These are phyloP conservation scores for Chlamydomonas sphaeroides DNA, from an alignment of 139 green algal genomes.

Conservation along the genomic window DNA sequence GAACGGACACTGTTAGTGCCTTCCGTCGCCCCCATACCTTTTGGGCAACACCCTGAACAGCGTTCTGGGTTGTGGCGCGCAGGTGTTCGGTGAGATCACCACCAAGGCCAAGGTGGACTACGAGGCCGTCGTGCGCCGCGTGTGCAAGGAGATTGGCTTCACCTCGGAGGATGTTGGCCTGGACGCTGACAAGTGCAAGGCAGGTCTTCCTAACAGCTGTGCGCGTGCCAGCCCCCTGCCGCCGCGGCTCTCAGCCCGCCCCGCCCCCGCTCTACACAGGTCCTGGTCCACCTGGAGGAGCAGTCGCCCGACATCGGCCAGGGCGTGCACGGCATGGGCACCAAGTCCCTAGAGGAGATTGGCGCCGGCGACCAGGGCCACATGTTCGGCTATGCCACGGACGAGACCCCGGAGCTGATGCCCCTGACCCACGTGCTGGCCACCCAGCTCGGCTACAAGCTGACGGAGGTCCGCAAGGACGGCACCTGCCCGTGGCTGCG, in stretches of 20 bases:
- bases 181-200: conserved; percentile 96
- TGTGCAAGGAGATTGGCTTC: conserved; percentile 94
- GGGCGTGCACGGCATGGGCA: conserved; percentile 98
- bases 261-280: too few species aligned
- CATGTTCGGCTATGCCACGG: conserved; percentile 99
- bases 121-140: conserved; percentile 86
- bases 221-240: too few species aligned
- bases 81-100: conserved; percentile 99
- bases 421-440: conserved; percentile 98
- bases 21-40: too few species aligned
- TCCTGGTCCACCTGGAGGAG: conserved; percentile 98
- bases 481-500: conserved; percentile 93
- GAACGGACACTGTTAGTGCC: too few species aligned
- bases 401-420: conserved; percentile 99
- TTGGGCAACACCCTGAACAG: too few species aligned
- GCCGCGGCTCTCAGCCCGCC: too few species aligned
- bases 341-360: conserved; percentile 98
- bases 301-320: conserved; percentile 99
- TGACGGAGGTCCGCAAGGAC: conserved; percentile 94
- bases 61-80: too few species aligned
- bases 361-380: conserved; percentile 99
- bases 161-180: conserved; percentile 94
- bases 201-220: too few species aligned
- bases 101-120: conserved; percentile 99
- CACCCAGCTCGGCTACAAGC: conserved; percentile 91